Base-by-base conservation (phyloP, 768 basidiomycete genomes). In the Boletellus ananiceps region DNA sequence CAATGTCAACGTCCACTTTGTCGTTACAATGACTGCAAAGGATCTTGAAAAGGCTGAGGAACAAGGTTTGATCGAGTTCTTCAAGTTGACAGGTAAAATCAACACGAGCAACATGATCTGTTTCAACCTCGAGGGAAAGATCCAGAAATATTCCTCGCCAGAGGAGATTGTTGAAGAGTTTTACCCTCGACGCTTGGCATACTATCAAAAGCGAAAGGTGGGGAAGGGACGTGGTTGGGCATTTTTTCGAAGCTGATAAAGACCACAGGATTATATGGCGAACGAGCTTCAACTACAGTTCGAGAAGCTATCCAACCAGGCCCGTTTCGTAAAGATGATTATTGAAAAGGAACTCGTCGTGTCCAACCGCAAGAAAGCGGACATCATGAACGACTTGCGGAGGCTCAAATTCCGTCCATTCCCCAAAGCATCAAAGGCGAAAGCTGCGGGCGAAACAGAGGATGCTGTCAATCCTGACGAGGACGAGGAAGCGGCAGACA, bases 31-130 rank as follows among this genome's bases (percentile, higher is more conserved):
- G 85, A 71, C 73, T 2, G 80, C 84, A 40, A 86, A 86, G 55
- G 85, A 86, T 51, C 78, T 96, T 55, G 79, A 88, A 57, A 88
- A 88, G 66, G 93, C 93, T 2, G 92, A 95, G 64, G 78, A 80
- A 52, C 91, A 96, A 63, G 95, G 95, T 3, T 71, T 99, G 29
- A 59, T 83, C 29, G 94, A 96, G 67, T 89, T 82, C 66, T 97
- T 99, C 83, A 95, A 93, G 69, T 72, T 97, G 53, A 82, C 82
- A 13, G 69, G 78, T 40, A 89, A 93, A 66, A 71, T 99, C 66
- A 87, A 77, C 67, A 96, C 92, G 14, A 80, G 82, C 65, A 99
- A 99, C 72, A 98, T 99, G 96, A 96, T 98, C 15, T 93, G 92
- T 70, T 99, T 99, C 68, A 95, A 99, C 69, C 80, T 89, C 52